phyloP scores from a whole-genome alignment of 176 grass and related monocot genomes.

The Bothriochloa decipiens region DNA sequence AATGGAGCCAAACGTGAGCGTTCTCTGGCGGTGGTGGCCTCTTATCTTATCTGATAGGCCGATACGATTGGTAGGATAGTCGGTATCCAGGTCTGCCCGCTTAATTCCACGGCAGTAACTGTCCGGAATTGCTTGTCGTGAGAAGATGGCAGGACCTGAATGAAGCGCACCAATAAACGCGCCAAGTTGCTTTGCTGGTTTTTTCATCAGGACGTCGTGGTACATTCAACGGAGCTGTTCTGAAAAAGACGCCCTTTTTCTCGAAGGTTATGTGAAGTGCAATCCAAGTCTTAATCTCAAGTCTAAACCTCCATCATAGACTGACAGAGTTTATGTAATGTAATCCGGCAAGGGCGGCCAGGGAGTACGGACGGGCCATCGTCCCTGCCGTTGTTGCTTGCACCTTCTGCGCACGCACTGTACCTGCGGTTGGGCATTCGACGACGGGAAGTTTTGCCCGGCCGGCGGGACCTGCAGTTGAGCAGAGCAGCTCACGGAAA shows the following conservation, averaged over 20 bases:
- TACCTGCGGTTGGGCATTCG: neutral
- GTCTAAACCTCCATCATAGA: constrained; percentile 4
- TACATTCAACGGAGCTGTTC: neutral
- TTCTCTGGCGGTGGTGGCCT: neutral
- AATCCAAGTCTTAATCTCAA: constrained; percentile 11
- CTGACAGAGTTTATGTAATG: neutral
- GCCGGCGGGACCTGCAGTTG: neutral
- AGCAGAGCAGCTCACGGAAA: constrained; percentile 19
- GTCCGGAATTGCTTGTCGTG: constrained; percentile 17
- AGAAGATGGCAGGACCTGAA: constrained; percentile 6
- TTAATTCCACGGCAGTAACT: neutral
- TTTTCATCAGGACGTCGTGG: neutral
- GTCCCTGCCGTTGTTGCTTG: constrained; percentile 17
- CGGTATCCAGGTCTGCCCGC: neutral
- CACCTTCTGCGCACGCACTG: neutral
- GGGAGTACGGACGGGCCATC: neutral
- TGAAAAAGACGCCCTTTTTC: neutral
- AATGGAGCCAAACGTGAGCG: neutral
- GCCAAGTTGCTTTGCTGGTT: neutral
- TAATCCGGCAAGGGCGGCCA: neutral
- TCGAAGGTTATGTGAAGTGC: constrained; percentile 34
- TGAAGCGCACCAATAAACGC: neutral
- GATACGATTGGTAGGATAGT: neutral
- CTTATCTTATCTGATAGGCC: neutral
- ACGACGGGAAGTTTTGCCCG: constrained; percentile 4